A percentile compares a stretch with the other conserved stretches of the same genome.
Conservation (phyloP, 2,329 filamentous ascomycete species). For the Stenocarpella maydis region DNA sequence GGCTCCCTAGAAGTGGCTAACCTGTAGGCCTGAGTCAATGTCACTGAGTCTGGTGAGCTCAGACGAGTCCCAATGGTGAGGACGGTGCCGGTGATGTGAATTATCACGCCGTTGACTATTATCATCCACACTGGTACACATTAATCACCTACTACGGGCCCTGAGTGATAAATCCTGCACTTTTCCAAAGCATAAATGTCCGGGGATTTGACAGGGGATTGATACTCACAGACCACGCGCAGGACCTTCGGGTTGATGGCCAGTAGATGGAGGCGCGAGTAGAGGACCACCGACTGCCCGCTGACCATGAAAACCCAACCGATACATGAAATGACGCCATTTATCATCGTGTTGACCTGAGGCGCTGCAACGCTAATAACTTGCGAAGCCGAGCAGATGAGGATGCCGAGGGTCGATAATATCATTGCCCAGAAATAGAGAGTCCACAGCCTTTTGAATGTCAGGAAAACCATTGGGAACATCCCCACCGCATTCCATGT, state of each 20-base stretch:
- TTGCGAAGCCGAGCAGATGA: constrained; percentile 18
- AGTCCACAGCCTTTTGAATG: constrained; percentile 25
- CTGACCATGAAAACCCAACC: constrained; percentile 65
- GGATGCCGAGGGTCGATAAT: constrained; percentile 4
- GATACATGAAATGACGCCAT: constrained; percentile 37
- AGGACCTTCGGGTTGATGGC: constrained; percentile 55
- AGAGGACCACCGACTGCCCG: constrained; percentile 64
- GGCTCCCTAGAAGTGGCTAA: not conserved
- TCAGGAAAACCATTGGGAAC: constrained; percentile 22
- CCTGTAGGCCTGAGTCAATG: constrained; percentile 5
- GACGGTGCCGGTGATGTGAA: constrained; percentile 59
- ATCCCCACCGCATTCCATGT: constrained; percentile 19
- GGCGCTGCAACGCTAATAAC: constrained; percentile 12
- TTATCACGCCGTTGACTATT: constrained; percentile 54
- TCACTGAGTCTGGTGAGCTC: not conserved
- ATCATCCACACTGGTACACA: constrained; percentile 54
- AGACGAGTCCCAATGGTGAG: constrained; percentile 55
- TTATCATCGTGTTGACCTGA: not conserved
- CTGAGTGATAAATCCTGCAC: no score
- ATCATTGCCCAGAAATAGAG: constrained; percentile 27
- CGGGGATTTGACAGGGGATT: no score
- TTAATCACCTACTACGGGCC: no score
- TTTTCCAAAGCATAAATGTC: no score
- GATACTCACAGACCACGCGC: constrained; percentile 46
- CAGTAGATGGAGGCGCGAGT: constrained; percentile 63